Evolutionary conservation across 2,329 filamentous ascomycete genomes (phyloP).

Genomic region (Ophiostoma australiae): DNA sequence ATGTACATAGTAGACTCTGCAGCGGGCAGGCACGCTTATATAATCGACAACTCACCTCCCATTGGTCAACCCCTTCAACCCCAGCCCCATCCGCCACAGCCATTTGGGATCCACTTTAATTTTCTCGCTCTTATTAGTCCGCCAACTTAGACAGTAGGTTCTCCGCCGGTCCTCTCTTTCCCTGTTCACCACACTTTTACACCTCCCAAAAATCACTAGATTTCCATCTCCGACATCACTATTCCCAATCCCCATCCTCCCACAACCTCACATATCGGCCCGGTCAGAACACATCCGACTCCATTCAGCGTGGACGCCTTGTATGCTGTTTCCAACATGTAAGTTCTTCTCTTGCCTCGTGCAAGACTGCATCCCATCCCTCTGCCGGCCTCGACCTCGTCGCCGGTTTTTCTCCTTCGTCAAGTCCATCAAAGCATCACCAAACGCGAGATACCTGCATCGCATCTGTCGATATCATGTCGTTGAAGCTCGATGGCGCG

Average conservation of each 20-base stretch:
- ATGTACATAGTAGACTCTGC: background rate
- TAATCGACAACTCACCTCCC: background rate
- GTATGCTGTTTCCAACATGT: slow-evolving; percentile 13
- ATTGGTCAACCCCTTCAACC: slow-evolving; percentile 14
- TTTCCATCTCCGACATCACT: slow-evolving; percentile 22
- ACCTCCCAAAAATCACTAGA: slow-evolving; percentile 24
- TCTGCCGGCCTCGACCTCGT: background rate
- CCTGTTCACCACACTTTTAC: slow-evolving; percentile 25
- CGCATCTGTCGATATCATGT: slow-evolving; percentile 16
- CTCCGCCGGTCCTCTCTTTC: slow-evolving; percentile 23
- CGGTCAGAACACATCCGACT: slow-evolving; percentile 12
- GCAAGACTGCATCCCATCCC: background rate
- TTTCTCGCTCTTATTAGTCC: slow-evolving; percentile 14
- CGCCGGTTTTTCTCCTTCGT: slow-evolving; percentile 8
- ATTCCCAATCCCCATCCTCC: slow-evolving; percentile 18
- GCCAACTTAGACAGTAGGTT: slow-evolving; percentile 22
- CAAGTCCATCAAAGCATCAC: slow-evolving; percentile 24
- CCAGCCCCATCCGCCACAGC: slow-evolving; percentile 16
- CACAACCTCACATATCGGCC: slow-evolving; percentile 16
- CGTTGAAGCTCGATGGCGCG: background rate
- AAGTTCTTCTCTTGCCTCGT: slow-evolving; percentile 14
- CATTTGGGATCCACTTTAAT: slow-evolving; percentile 14
- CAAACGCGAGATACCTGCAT: slow-evolving; percentile 25
- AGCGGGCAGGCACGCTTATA: background rate
- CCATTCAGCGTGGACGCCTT: background rate